Conservation (phyloP, 148 eudicot genomes). For the Pouteria glomerata region DNA sequence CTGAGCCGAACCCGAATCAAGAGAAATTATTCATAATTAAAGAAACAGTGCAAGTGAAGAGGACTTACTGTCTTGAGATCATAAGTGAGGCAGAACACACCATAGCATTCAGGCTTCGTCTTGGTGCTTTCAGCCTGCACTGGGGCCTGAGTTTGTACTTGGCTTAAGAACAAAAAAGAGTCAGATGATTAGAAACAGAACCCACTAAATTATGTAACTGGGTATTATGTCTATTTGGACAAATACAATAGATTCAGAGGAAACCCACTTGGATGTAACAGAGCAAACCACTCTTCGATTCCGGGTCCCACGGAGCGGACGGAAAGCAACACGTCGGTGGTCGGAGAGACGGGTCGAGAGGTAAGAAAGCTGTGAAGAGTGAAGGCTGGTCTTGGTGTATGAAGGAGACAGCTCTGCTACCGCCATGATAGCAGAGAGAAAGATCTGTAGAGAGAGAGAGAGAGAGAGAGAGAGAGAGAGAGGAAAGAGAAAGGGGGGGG, state of each 20-base stretch:
- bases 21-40: background rate
- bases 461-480: slow-evolving; percentile 8
- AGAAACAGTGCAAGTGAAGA: background rate
- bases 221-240: background rate
- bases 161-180: slow-evolving; percentile 26
- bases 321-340: slow-evolving; percentile 24
- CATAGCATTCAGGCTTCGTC: slow-evolving; percentile 66
- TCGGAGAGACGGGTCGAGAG: slow-evolving; percentile 26
- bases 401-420: slow-evolving; percentile 55
- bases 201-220: background rate
- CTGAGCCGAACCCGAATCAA: background rate
- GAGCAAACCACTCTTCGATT: slow-evolving; percentile 52
- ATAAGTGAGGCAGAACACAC: slow-evolving; percentile 93
- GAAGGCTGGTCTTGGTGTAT: slow-evolving; percentile 29
- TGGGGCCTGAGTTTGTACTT: slow-evolving; percentile 54
- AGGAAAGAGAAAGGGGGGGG: background rate
- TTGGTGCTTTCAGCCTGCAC: slow-evolving; percentile 32
- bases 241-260: background rate
- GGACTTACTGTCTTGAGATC: slow-evolving; percentile 84
- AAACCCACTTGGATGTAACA: slow-evolving; percentile 47
- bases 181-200: background rate
- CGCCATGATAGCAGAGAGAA: slow-evolving; percentile 46
- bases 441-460: slow-evolving; percentile 2
- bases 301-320: slow-evolving; percentile 21
- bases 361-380: slow-evolving; percentile 38